Evolutionary conservation across 2,329 filamentous ascomycete genomes (phyloP).

Genomic region (Diaporthe aspalathi): DNA sequence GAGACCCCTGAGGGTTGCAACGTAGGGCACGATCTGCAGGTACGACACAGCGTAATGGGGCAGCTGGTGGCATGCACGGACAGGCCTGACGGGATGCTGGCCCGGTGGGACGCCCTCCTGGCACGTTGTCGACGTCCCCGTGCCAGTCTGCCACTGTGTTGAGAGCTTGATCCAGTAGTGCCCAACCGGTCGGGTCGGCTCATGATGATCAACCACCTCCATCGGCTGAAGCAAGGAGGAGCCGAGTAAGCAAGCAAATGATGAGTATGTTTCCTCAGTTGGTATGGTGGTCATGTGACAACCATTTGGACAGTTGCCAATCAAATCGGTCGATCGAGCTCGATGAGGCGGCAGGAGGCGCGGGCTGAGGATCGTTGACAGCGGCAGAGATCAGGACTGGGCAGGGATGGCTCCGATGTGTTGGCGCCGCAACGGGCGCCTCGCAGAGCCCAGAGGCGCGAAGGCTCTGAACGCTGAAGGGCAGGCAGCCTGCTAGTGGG

Average conservation of each 20-base stretch:
- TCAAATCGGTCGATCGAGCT: conserved; percentile 33
- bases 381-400: conserved; percentile 30
- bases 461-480: neutral
- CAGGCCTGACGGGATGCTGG: neutral
- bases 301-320: neutral
- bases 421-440: conserved; percentile 20
- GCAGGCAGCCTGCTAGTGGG: neutral
- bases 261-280: neutral
- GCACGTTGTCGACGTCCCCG: neutral
- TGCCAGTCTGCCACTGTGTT: neutral
- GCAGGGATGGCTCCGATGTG: conserved; percentile 10
- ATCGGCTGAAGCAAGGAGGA: neutral
- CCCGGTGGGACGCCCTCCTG: neutral
- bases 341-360: conserved; percentile 26
- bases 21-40: conserved; percentile 15
- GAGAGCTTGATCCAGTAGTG: conserved; percentile 4
- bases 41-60: neutral
- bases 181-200: conserved; percentile 3
- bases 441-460: conserved; percentile 20
- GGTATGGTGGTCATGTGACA: conserved; percentile 12
- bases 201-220: neutral
- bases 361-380: conserved; percentile 32
- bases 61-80: neutral
- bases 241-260: neutral
- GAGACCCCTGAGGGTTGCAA: conserved; percentile 17